Percentiles rank a stretch among this genome's conserved stretches.
Evolutionary conservation across 495 filamentous ascomycete species (phyloP).

Genomic region (Neurospora terricola): DNA sequence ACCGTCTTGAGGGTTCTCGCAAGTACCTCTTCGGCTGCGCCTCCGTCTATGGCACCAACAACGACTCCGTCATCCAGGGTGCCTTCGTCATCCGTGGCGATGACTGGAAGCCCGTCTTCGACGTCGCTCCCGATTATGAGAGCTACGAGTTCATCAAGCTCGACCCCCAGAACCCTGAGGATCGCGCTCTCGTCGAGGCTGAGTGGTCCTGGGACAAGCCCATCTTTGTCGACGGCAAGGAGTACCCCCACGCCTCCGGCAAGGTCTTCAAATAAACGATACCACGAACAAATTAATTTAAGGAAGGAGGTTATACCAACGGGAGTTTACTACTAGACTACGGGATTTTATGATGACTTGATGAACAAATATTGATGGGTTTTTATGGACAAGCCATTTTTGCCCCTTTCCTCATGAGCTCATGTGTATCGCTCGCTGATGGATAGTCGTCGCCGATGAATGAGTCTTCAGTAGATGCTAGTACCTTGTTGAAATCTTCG

Average conservation of each 20-base stretch:
- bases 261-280: conserved; percentile 94
- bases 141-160: conserved; percentile 94
- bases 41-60: conserved; percentile 77
- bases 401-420: conserved; percentile 17
- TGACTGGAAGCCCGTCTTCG: conserved; percentile 76
- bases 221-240: conserved; percentile 67
- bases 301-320: conserved; percentile 9
- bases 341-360: conserved; percentile 22
- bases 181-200: conserved; percentile 75
- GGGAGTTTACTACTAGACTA: conserved; percentile 20
- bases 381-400: conserved; percentile 9
- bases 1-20: conserved; percentile 91
- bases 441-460: conserved; percentile 14
- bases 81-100: conserved; percentile 92
- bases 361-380: conserved; percentile 21
- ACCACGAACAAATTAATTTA: conserved; percentile 1
- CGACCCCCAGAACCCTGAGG: conserved; percentile 70
- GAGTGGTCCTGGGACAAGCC: conserved; percentile 84
- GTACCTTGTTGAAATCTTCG: conserved; percentile 5
- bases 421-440: conserved; percentile 13
- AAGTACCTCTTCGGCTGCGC: conserved; percentile 96
- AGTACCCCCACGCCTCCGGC: conserved; percentile 58
- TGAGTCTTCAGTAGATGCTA: conserved; percentile 18
- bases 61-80: conserved; percentile 81
- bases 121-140: conserved; percentile 95